Percentiles rank a stretch among this genome's conserved stretches.
phyloP scores from a whole-genome alignment of 148 eudicot genomes.

The Talinum fruticosum region DNA sequence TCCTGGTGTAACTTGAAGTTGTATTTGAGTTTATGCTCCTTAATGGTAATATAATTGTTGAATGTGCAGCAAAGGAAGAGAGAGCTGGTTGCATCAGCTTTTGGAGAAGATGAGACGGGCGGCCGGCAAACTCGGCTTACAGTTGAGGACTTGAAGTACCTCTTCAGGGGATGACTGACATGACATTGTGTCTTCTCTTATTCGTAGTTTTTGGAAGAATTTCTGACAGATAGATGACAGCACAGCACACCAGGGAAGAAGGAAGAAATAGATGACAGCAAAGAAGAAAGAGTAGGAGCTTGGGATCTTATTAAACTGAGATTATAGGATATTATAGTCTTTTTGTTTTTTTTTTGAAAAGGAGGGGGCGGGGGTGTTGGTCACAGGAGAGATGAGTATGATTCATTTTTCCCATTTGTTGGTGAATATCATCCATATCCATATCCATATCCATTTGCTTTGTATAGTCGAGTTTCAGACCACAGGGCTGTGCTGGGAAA shows the following conservation, averaged over 20 bases:
- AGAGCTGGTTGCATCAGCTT: conserved; percentile 93
- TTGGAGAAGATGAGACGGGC: conserved; percentile 86
- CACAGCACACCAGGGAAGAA: neutral
- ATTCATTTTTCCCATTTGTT: conserved; percentile 1
- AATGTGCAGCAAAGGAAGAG: conserved; percentile 87
- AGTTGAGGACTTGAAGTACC: conserved; percentile 78
- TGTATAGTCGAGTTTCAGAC: neutral
- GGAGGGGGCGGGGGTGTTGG: no score
- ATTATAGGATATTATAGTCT: conserved; percentile 12
- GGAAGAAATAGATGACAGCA: conserved; percentile 19
- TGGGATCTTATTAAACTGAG: neutral
- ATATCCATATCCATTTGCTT: no score
- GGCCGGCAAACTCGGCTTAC: conserved; percentile 78
- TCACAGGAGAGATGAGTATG: neutral
- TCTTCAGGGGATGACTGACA: conserved; percentile 52
- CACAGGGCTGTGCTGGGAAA: neutral
- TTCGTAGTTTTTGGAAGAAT: neutral
- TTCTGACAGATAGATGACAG: conserved; percentile 5
- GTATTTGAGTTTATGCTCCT: no score
- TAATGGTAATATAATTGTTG: neutral
- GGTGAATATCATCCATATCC: conserved; percentile 1
- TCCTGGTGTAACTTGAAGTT: no score
- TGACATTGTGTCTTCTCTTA: neutral
- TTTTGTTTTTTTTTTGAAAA: conserved; percentile 4
- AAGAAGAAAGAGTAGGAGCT: neutral